A percentile compares a stretch with the other conserved stretches of the same genome.
phyloP scores from a whole-genome alignment of 2,329 filamentous ascomycete species.

The Neonectria coccinea region DNA sequence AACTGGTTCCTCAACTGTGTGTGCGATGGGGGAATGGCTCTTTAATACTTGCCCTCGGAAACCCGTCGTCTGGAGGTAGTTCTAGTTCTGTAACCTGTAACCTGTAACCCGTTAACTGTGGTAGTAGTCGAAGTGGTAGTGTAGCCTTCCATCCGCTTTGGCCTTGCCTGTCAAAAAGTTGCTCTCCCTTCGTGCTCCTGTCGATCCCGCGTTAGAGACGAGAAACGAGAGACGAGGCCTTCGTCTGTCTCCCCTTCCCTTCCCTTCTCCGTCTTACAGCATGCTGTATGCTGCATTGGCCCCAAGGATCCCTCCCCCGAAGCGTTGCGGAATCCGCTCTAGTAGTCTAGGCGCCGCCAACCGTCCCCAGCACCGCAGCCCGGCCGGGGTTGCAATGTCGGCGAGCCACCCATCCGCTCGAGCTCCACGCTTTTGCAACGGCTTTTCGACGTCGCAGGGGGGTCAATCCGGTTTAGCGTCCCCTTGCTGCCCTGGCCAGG shows the following conservation, averaged over 20 bases:
- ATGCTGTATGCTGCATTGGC: background rate
- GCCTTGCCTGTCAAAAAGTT: conserved; percentile 1
- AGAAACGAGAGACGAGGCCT: background rate
- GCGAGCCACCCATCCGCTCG: conserved; percentile 17
- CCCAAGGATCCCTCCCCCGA: background rate
- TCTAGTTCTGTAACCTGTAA: background rate
- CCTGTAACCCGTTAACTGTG: background rate
- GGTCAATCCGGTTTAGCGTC: conserved; percentile 13
- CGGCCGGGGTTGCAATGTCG: conserved; percentile 13
- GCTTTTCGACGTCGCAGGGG: conserved; percentile 20
- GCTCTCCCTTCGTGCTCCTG: conserved; percentile 21
- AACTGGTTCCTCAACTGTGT: background rate
- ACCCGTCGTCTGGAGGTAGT: background rate
- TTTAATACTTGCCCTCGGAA: background rate
- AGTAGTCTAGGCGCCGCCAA: background rate
- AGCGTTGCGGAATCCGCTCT: background rate
- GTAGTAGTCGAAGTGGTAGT: background rate
- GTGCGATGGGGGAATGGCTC: background rate
- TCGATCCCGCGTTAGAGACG: conserved; percentile 25
- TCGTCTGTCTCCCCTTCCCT: conserved; percentile 8
- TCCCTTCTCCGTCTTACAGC: conserved; percentile 2
- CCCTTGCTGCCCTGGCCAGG: conserved; percentile 5
- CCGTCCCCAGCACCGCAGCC: conserved; percentile 3
- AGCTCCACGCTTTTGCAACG: conserved; percentile 26
- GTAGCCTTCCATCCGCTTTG: background rate